Conservation (phyloP, 1,284 basidiomycete species). For the Xerocomus minutiporus region DNA sequence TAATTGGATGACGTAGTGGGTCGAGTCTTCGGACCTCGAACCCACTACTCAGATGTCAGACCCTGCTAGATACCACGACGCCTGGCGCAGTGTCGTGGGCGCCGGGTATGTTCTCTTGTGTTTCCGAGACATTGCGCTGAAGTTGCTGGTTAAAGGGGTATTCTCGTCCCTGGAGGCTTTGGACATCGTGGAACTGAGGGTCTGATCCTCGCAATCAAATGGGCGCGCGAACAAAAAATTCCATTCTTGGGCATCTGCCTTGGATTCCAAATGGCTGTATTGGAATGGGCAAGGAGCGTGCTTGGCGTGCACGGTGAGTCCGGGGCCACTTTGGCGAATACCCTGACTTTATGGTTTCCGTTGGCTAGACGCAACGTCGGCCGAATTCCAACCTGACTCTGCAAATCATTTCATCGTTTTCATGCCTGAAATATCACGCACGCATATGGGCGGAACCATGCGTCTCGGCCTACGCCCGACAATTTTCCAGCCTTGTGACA, state of each 20-base stretch:
- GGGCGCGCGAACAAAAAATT: slow-evolving; percentile 91
- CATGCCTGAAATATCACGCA: slow-evolving; percentile 99
- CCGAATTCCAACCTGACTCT: slow-evolving; percentile 67
- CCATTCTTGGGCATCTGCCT: slow-evolving; percentile 97
- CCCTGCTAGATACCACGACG: slow-evolving; percentile 92
- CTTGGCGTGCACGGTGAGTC: slow-evolving; percentile 64
- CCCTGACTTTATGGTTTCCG: slow-evolving; percentile 3
- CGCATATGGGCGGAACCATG: slow-evolving; percentile 99
- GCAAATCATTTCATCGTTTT: slow-evolving; percentile 84
- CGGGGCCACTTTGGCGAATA: not conserved
- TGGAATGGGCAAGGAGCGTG: slow-evolving; percentile 92
- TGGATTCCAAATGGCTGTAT: slow-evolving; percentile 95
- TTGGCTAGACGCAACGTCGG: slow-evolving; percentile 74
- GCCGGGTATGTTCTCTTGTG: slow-evolving; percentile 56
- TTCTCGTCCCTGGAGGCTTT: slow-evolving; percentile 95
- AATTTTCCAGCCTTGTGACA: slow-evolving; percentile 61
- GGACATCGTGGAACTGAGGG: slow-evolving; percentile 93
- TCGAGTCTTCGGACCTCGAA: slow-evolving; percentile 94
- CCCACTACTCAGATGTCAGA: slow-evolving; percentile 70
- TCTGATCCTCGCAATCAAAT: slow-evolving; percentile 96
- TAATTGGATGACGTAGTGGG: slow-evolving; percentile 62
- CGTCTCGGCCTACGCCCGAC: slow-evolving; percentile 93
- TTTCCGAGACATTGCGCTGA: slow-evolving; percentile 11
- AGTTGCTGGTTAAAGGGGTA: slow-evolving; percentile 54
- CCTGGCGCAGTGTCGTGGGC: slow-evolving; percentile 90